These are phyloP conservation scores for Gossypium laxum DNA, from an alignment of 441 rosid genomes.

Conservation along the genomic window DNA sequence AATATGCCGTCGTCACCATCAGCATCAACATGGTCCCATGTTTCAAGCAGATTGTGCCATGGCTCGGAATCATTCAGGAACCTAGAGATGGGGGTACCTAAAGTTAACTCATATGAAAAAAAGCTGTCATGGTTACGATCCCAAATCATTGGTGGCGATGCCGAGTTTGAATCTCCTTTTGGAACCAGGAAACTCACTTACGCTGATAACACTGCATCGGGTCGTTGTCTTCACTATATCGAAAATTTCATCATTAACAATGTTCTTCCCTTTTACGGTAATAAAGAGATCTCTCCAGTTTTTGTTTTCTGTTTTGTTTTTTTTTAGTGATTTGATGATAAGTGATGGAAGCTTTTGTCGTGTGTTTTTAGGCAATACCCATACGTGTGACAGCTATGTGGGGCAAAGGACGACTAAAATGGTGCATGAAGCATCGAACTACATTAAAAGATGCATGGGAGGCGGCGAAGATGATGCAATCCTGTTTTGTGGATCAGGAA, in stretches of 20 bases:
- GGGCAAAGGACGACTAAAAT: constrained; percentile 41
- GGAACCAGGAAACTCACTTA: constrained; percentile 38
- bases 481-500: constrained; percentile 50
- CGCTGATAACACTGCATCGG: constrained; percentile 56
- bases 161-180: constrained; percentile 37
- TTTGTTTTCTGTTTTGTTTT: not conserved
- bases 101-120: constrained; percentile 10
- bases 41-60: constrained; percentile 13
- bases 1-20: not conserved
- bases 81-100: constrained; percentile 26
- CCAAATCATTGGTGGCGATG: constrained; percentile 35
- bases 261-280: constrained; percentile 52
- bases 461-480: constrained; percentile 39
- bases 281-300: no score
- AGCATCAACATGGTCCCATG: not conserved
- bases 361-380: constrained; percentile 37
- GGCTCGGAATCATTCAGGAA: constrained; percentile 21
- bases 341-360: no score
- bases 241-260: constrained; percentile 38
- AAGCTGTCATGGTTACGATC: constrained; percentile 40
- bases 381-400: constrained; percentile 43
- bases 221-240: constrained; percentile 36
- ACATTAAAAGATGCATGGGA: constrained; percentile 45
- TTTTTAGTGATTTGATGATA: not conserved
- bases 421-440: constrained; percentile 32